Conservation (phyloP, 2,329 filamentous ascomycete genomes). For the Coniochaeta sp. region DNA sequence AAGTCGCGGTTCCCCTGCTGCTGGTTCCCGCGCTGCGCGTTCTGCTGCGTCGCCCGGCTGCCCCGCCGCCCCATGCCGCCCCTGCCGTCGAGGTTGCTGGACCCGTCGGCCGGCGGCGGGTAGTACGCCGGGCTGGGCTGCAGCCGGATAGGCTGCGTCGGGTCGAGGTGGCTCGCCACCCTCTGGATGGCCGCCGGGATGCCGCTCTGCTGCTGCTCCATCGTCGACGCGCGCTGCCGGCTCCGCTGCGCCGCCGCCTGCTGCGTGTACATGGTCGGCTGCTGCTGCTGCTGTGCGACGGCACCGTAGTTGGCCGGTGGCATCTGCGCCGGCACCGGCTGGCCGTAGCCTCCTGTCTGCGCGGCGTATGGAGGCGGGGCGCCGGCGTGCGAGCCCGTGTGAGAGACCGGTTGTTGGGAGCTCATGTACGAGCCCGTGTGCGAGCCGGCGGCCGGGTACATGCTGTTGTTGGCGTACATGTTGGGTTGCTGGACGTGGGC, state of each 20-base stretch:
- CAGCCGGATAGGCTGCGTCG: slow-evolving; percentile 84
- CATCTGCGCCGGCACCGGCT: slow-evolving; percentile 66
- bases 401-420: neutral
- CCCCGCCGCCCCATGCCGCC: slow-evolving; percentile 62
- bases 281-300: slow-evolving; percentile 35
- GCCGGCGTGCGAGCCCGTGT: slow-evolving; percentile 32
- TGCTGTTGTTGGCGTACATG: slow-evolving; percentile 68
- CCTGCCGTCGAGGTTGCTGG: slow-evolving; percentile 56
- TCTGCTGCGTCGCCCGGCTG: slow-evolving; percentile 55
- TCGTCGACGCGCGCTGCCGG: slow-evolving; percentile 86
- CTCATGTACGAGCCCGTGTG: neutral
- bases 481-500: slow-evolving; percentile 43
- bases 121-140: slow-evolving; percentile 98
- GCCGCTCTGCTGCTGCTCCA: slow-evolving; percentile 90
- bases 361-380: slow-evolving; percentile 74
- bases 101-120: slow-evolving; percentile 81
- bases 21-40: slow-evolving; percentile 40
- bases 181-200: slow-evolving; percentile 90
- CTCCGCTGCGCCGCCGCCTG: slow-evolving; percentile 57
- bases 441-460: slow-evolving; percentile 56
- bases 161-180: slow-evolving; percentile 92
- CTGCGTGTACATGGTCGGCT: slow-evolving; percentile 56
- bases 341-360: slow-evolving; percentile 61
- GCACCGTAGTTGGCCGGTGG: slow-evolving; percentile 55
- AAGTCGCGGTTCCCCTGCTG: slow-evolving; percentile 59